Percentiles rank a stretch among this genome's conserved stretches.
phyloP scores from a whole-genome alignment of 352 stramenopile genomes.

The Phytophthora ramorum region DNA sequence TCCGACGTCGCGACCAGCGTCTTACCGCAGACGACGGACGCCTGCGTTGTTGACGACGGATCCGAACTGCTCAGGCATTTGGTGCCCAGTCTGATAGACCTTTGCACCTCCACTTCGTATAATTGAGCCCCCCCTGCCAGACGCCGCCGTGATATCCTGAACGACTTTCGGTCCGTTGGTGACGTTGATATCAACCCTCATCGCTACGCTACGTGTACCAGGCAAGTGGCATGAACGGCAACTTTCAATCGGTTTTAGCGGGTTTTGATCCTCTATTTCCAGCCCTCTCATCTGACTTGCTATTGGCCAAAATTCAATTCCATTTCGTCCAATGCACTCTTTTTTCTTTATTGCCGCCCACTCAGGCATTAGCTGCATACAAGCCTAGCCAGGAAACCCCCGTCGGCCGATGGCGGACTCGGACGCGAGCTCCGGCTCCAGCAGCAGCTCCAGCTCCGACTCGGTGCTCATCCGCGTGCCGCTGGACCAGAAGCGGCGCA shows the following conservation, averaged over 20 bases:
- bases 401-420: conserved; percentile 33
- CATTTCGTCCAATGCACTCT: not conserved
- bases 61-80: conserved; percentile 21
- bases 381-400: conserved; percentile 6
- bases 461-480: conserved; percentile 79
- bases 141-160: conserved; percentile 24
- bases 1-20: conserved; percentile 33
- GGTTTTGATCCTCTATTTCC: too few species aligned
- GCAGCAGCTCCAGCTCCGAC: conserved; percentile 74
- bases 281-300: too few species aligned
- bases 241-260: too few species aligned
- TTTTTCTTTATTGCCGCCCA: not conserved
- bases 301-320: not conserved
- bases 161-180: conserved; percentile 22
- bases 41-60: conserved; percentile 49
- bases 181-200: conserved; percentile 20
- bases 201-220: too few species aligned
- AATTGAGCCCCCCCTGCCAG: conserved; percentile 21
- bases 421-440: conserved; percentile 58
- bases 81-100: conserved; percentile 11
- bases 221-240: too few species aligned
- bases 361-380: not conserved
- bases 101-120: conserved; percentile 35
- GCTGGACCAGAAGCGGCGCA: conserved; percentile 64
- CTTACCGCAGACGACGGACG: conserved; percentile 42